Base-by-base conservation (phyloP, 371 early-diverging fungal genomes). In the Syncephalastrum sp. region DNA sequence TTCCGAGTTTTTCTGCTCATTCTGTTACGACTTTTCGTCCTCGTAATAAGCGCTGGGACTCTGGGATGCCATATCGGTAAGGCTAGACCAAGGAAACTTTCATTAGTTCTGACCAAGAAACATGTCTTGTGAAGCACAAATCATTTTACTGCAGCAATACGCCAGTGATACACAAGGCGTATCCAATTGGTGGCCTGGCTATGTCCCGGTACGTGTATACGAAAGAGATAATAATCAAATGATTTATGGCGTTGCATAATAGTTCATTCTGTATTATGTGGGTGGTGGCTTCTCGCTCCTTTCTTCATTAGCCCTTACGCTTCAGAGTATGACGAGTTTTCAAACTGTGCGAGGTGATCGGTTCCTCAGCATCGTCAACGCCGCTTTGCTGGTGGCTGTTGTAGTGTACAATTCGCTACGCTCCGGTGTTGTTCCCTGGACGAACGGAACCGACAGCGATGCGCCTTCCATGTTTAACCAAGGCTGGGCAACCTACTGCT, bases 181-280 rank as follows among this genome's bases (percentile, higher is more conserved):
- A 7, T 61, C 60, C 25, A 17, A 27, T 24, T 71, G 69, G 64
- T 69, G 67, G 56, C 72, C 69, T 29, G 27, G 44, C 23, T 68
- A 65, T 47, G 51, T 68, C 13, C 74, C 70, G 24, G 74, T 74
- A 64, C 54, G 53, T 24, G 17, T 5, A 14, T 6, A 4, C 25
- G 13, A 47, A 16, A 54, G 19, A 8, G 50, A 55, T 5, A 21
- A 38, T 14, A 17, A 57, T 5, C 21, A 38, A 46, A 43, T 48
- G 6, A 17, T 17, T 15, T 53, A 17, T 19, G 19, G 44, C 10
- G 14, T 13, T 47, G 19, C 2, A n/a, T 10, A 42, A 44, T 45
- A 77, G 78, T 77, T 72, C 52, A 70, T 61, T 19, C 50, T 77
- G 8, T 77, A 77, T 50, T 68, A 68, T 51, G 72, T 72, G 16